Conservation (phyloP, 495 filamentous ascomycete species). For the Talaromyces nanjingensis region DNA sequence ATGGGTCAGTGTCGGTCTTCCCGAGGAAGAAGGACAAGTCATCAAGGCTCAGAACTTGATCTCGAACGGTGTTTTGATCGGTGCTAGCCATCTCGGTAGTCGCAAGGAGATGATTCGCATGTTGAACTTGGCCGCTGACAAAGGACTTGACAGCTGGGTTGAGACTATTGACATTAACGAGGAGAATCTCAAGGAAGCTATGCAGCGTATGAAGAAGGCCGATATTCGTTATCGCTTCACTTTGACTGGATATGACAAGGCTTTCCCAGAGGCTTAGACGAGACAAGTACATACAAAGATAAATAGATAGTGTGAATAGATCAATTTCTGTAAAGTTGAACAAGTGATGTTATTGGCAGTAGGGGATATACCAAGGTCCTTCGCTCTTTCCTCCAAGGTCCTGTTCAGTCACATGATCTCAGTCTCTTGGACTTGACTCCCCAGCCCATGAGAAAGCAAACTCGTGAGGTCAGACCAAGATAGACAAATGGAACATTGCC, state of each 20-base stretch:
- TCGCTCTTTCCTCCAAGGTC: slow-evolving; percentile 1
- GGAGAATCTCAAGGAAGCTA: slow-evolving; percentile 59
- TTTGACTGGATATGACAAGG: slow-evolving; percentile 58
- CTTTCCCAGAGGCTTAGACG: slow-evolving; percentile 29
- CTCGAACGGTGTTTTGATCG: slow-evolving; percentile 70
- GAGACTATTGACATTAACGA: slow-evolving; percentile 67
- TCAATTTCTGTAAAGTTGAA: neutral
- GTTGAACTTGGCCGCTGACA: slow-evolving; percentile 74
- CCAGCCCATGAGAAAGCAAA: slow-evolving; percentile 45
- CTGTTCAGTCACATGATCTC: slow-evolving; percentile 1
- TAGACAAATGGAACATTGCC: slow-evolving; percentile 61
- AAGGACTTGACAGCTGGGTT: slow-evolving; percentile 76
- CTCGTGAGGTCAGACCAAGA: slow-evolving; percentile 44
- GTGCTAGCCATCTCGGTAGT: slow-evolving; percentile 75
- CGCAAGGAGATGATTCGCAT: slow-evolving; percentile 75
- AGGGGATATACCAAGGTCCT: neutral
- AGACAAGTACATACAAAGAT: neutral
- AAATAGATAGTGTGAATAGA: neutral
- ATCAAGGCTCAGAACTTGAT: slow-evolving; percentile 74
- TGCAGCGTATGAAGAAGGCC: slow-evolving; percentile 61
- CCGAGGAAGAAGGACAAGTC: slow-evolving; percentile 67
- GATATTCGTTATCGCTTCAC: slow-evolving; percentile 66
- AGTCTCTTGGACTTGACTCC: slow-evolving; percentile 24
- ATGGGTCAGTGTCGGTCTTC: slow-evolving; percentile 79
- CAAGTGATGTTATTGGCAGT: neutral